Evolutionary conservation across 1,284 basidiomycete genomes (phyloP).

Genomic region (Papiliotrema laurentii): DNA sequence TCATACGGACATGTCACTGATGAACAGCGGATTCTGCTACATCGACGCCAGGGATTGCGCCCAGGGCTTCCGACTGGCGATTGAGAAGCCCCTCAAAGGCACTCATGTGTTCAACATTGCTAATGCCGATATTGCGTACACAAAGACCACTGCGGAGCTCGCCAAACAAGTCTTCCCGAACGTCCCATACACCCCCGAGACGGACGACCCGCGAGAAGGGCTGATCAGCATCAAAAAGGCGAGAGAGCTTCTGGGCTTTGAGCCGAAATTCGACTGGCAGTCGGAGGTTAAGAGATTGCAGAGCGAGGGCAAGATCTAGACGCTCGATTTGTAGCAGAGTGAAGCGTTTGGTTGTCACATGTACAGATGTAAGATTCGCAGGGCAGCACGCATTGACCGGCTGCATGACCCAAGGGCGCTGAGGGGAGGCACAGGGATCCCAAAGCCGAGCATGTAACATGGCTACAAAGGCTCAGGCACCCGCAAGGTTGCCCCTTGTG

Average conservation of each 20-base stretch:
- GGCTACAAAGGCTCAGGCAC: too few species aligned
- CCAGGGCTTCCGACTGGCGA: constrained; percentile 42
- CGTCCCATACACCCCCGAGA: constrained; percentile 31
- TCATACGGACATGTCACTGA: neutral
- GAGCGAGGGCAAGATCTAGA: too few species aligned
- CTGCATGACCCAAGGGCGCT: too few species aligned
- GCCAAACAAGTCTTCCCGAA: constrained; percentile 43
- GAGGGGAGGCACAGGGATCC: too few species aligned
- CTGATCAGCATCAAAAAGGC: constrained; percentile 45
- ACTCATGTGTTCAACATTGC: constrained; percentile 48
- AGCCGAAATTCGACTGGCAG: constrained; percentile 39
- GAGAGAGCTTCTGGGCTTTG: constrained; percentile 41
- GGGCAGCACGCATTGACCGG: too few species aligned
- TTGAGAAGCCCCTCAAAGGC: constrained; percentile 38
- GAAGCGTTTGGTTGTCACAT: too few species aligned
- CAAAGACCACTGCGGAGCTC: constrained; percentile 37
- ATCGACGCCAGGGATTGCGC: constrained; percentile 46
- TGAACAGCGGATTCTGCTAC: constrained; percentile 31
- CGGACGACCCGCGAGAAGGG: constrained; percentile 25
- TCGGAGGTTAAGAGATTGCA: constrained; percentile 18
- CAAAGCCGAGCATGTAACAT: too few species aligned
- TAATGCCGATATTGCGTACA: constrained; percentile 46
- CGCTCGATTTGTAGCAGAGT: too few species aligned
- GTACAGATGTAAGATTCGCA: too few species aligned
- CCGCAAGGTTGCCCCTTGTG: too few species aligned